These are phyloP conservation scores for Saturnispora galanensis DNA, from an alignment of 805 yeast genomes.

Conservation along the genomic window DNA sequence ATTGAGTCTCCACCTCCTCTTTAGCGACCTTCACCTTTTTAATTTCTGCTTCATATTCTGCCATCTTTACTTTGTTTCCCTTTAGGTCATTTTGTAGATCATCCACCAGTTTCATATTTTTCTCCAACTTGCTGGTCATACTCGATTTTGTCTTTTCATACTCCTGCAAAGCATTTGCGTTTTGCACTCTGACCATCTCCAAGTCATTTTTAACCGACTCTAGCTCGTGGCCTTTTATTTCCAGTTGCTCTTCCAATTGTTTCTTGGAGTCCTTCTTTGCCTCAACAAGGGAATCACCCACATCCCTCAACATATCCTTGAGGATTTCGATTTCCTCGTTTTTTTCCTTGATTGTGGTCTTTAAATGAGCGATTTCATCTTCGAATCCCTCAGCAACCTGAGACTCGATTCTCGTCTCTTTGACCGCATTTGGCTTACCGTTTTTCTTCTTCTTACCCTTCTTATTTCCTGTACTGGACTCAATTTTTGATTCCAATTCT, in stretches of 20 bases:
- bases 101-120: conserved; percentile 12
- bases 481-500: conserved; percentile 11
- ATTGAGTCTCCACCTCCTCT: conserved; percentile 28
- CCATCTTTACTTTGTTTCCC: conserved; percentile 9
- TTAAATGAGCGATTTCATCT: conserved; percentile 15
- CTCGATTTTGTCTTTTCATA: conserved; percentile 24
- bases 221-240: conserved; percentile 6
- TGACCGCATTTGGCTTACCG: conserved; percentile 9
- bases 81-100: conserved; percentile 15
- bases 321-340: conserved; percentile 57
- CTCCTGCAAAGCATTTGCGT: conserved; percentile 27
- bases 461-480: conserved; percentile 2
- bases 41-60: conserved; percentile 23
- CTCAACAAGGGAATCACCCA: conserved; percentile 73
- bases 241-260: conserved; percentile 4
- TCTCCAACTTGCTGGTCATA: conserved; percentile 19
- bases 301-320: conserved; percentile 63
- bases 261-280: conserved; percentile 39
- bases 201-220: conserved; percentile 15
- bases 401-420: conserved; percentile 16
- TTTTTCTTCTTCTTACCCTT: conserved; percentile 15
- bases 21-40: conserved; percentile 19
- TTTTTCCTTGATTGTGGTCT: conserved; percentile 30
- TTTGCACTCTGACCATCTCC: conserved; percentile 28
- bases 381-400: conserved; percentile 18